Percentiles rank a stretch among this genome's conserved stretches.
These are phyloP conservation scores for Rosa hybrid DNA, from an alignment of 331 rosid species.

Conservation along the genomic window DNA sequence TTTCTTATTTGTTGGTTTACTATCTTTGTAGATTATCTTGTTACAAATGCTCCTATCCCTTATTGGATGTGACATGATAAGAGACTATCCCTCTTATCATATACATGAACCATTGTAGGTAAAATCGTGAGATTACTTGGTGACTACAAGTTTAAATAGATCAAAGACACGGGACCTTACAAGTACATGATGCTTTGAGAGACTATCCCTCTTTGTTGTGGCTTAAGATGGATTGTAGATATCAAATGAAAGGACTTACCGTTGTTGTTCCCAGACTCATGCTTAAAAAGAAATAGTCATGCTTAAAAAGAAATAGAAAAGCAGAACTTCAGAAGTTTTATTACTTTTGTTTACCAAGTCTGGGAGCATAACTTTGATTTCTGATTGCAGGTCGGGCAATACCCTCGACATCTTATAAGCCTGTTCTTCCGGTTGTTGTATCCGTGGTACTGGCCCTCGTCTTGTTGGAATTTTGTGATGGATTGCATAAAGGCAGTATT, in stretches of 20 bases:
- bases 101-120: background rate
- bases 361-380: slow-evolving; percentile 9
- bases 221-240: background rate
- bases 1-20: background rate
- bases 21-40: background rate
- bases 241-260: background rate
- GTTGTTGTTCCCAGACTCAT: background rate
- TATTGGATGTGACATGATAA: background rate
- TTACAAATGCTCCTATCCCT: background rate
- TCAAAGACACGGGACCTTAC: background rate
- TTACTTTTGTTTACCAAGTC: background rate
- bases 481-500: slow-evolving; percentile 57
- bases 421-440: slow-evolving; percentile 85
- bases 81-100: background rate
- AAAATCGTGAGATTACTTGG: background rate
- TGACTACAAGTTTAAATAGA: background rate
- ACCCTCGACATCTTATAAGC: slow-evolving; percentile 92
- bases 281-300: background rate
- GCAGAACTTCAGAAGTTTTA: background rate
- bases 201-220: background rate
- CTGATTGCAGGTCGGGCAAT: slow-evolving; percentile 72
- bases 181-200: background rate
- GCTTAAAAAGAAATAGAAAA: background rate
- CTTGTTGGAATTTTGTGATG: slow-evolving; percentile 83
- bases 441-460: slow-evolving; percentile 98